A percentile compares a stretch with the other conserved stretches of the same genome.
Evolutionary conservation across 495 filamentous ascomycete genomes (phyloP).

Genomic region (Talaromyces nanjingensis): DNA sequence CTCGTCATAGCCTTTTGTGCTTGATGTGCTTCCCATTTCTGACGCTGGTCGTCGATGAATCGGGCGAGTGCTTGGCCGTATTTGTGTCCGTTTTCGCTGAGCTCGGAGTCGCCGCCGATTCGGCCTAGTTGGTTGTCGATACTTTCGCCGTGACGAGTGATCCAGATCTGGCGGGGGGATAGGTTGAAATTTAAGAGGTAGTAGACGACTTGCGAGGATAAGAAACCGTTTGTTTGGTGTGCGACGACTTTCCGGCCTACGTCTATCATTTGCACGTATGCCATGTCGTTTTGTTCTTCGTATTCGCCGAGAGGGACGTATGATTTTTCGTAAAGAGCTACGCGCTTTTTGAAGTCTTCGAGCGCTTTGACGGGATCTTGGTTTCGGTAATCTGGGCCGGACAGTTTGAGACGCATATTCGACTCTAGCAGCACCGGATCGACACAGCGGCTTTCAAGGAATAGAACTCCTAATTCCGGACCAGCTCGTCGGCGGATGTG

Average conservation of each 20-base stretch:
- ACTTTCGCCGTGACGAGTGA: slow-evolving; percentile 88
- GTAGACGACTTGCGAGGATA: slow-evolving; percentile 82
- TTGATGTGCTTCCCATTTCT: slow-evolving; percentile 71
- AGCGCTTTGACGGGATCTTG: slow-evolving; percentile 80
- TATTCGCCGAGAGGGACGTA: slow-evolving; percentile 88
- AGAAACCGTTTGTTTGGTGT: slow-evolving; percentile 83
- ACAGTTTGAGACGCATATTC: slow-evolving; percentile 97
- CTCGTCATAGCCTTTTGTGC: slow-evolving; percentile 60
- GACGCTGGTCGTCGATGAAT: slow-evolving; percentile 69
- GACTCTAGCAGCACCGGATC: slow-evolving; percentile 78
- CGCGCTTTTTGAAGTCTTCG: slow-evolving; percentile 85
- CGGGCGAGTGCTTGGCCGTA: slow-evolving; percentile 67
- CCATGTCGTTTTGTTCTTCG: slow-evolving; percentile 81
- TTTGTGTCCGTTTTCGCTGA: slow-evolving; percentile 64
- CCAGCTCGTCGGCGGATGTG: slow-evolving; percentile 78
- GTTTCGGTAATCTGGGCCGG: slow-evolving; percentile 89
- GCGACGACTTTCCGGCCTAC: slow-evolving; percentile 90
- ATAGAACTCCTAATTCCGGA: slow-evolving; percentile 78
- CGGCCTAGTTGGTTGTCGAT: slow-evolving; percentile 70
- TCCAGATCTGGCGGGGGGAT: slow-evolving; percentile 93
- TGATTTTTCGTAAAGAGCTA: slow-evolving; percentile 86
- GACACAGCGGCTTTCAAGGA: slow-evolving; percentile 88
- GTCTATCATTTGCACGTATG: slow-evolving; percentile 95
- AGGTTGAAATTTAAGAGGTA: slow-evolving; percentile 96
- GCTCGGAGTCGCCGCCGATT: slow-evolving; percentile 77